Evolutionary conservation across 2,329 filamentous ascomycete genomes (phyloP), one percentile per base, ranked within the genome.

Genomic region (Eurotiales sp.): DNA sequence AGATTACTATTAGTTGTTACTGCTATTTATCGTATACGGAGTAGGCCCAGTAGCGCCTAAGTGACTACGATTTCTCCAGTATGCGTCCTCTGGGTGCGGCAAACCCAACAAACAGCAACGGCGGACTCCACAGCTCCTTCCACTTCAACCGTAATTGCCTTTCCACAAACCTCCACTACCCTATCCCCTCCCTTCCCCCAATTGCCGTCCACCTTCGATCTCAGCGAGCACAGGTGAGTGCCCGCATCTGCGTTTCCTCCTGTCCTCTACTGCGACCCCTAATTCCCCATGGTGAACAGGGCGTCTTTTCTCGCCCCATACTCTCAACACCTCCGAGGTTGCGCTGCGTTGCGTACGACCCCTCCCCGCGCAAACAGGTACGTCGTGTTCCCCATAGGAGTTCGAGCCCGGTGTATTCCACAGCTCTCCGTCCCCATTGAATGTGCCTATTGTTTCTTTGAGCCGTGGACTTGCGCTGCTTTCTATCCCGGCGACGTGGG

Each of bases 361-460:
- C 47, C 34, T 37, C 34, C 47, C 47, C 47, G 47, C 47, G 47
- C 47, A 50, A 43, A 43, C 30, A 23, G 32, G 40, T 21, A 43
- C n/a, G n/a, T n/a, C n/a, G n/a, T 43, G 29, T 27, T 50, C 29
- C 25, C 39, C 47, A 43, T 50, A 29, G n/a, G n/a, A n/a, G n/a
- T n/a, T n/a, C n/a, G n/a, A n/a, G n/a, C n/a, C n/a, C n/a, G n/a
- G 17, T 37, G n/a, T 27, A 5, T 37, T 17, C 34, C 34, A 37
- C 17, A 21, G 15, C 17, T 36, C 4, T 37, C 11, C 17, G 17
- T 37, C 4, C 15, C n/a, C 34, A 37, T 37, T 37, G 34, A 21
- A 21, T 37, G 34, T 15, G 17, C 34, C 17, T 6, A 21, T 37
- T 21, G 34, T 37, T 19, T 8, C 34, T 21, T 8, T 37, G n/a